These are phyloP conservation scores for Solanum chaucha DNA, from an alignment of 257 asterid species.

Conservation along the genomic window DNA sequence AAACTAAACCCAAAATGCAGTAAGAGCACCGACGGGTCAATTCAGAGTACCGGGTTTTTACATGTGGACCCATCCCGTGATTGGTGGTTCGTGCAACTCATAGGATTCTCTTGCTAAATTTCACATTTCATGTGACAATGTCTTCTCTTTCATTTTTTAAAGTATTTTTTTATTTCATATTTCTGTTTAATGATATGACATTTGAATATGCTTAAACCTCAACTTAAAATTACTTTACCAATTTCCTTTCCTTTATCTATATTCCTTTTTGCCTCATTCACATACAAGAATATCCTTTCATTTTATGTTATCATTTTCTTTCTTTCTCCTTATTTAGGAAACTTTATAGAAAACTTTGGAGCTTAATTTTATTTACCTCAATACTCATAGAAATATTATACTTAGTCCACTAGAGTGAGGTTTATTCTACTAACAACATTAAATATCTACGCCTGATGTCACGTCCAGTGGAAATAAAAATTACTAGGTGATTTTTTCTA, in stretches of 20 bases:
- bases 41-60: not conserved
- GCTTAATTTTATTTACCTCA: not conserved
- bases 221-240: not conserved
- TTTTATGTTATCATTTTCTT: not conserved
- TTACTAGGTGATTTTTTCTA: too few relatives aligned
- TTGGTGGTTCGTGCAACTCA: constrained; percentile 15
- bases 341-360: not conserved
- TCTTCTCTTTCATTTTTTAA: not conserved
- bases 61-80: constrained; percentile 36
- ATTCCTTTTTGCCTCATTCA: not conserved
- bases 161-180: not conserved
- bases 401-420: not conserved
- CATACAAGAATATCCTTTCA: not conserved
- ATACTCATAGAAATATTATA: not conserved
- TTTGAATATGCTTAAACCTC: not conserved
- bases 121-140: not conserved
- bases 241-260: not conserved
- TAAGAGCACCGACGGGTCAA: constrained; percentile 14
- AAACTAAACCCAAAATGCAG: not conserved
- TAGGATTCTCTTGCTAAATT: not conserved
- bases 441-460: not conserved
- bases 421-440: not conserved
- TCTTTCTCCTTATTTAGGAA: not conserved
- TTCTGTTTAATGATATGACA: not conserved
- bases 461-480: too few relatives aligned